Conservation (phyloP, 1,284 basidiomycete species). For the Malassezia pachydermatis region DNA sequence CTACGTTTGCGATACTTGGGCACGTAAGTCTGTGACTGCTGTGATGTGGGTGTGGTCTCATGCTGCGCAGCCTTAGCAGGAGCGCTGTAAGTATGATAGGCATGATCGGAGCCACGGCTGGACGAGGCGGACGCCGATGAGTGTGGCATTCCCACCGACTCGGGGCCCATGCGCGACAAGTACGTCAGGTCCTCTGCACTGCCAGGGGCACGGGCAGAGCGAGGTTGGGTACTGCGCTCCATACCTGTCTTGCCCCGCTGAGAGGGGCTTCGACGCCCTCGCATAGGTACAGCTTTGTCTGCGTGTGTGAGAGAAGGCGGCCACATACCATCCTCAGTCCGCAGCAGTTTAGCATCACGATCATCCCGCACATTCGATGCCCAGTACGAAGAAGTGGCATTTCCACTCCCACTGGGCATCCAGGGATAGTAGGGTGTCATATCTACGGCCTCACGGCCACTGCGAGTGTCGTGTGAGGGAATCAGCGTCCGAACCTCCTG, state of each 20-base stretch:
- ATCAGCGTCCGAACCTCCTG: conserved; percentile 29
- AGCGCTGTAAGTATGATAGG: background rate
- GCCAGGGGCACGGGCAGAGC: background rate
- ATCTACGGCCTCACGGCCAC: conserved; percentile 15
- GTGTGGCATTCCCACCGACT: background rate
- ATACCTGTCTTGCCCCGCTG: background rate
- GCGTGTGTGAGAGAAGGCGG: background rate
- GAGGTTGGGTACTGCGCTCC: background rate
- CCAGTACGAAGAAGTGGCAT: conserved; percentile 2
- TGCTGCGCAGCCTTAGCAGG: background rate
- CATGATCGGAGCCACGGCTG: background rate
- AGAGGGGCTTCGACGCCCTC: background rate
- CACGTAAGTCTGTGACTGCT: conserved; percentile 10
- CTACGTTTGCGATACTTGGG: conserved; percentile 46
- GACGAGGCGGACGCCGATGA: background rate
- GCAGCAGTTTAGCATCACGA: conserved; percentile 10
- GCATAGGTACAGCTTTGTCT: background rate
- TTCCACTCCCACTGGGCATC: background rate
- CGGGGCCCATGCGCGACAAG: background rate
- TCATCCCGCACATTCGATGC: conserved; percentile 4
- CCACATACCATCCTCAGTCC: conserved; percentile 3
- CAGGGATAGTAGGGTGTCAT: conserved; percentile 12
- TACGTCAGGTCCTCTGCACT: conserved; percentile 4
- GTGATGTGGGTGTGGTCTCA: background rate
- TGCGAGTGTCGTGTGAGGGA: conserved; percentile 21